Percentiles rank a stretch among this genome's conserved stretches.
phyloP scores from a whole-genome alignment of 192 early-diverging fungal species.

The Endogone sp. region DNA sequence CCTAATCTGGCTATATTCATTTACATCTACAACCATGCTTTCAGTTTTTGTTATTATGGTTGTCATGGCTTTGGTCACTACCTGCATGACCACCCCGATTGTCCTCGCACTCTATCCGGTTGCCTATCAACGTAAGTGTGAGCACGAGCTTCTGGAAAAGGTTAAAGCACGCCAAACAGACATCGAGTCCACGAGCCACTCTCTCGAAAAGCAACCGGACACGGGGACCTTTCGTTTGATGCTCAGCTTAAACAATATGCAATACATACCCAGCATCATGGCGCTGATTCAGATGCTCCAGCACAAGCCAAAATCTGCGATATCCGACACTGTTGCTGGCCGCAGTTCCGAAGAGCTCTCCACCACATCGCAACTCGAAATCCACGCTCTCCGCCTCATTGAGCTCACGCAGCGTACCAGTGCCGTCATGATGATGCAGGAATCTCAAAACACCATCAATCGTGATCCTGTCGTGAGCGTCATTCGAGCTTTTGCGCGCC shows the following conservation, averaged over 20 bases:
- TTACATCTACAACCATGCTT: neutral
- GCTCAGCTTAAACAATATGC: conserved; percentile 57
- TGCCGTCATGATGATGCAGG: conserved; percentile 71
- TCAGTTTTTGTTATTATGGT: conserved; percentile 72
- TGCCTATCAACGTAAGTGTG: conserved; percentile 45
- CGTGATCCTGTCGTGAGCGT: conserved; percentile 78
- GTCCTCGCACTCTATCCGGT: conserved; percentile 71
- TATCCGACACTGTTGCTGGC: neutral
- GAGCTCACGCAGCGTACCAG: conserved; percentile 79
- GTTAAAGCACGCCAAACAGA: conserved; percentile 12
- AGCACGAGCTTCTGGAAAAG: conserved; percentile 14
- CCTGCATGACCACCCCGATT: conserved; percentile 82
- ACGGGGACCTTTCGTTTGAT: conserved; percentile 29
- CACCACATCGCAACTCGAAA: conserved; percentile 8
- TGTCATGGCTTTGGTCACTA: conserved; percentile 82
- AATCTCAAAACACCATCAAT: conserved; percentile 54
- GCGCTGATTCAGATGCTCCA: conserved; percentile 56
- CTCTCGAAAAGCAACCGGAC: neutral
- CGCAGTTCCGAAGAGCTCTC: conserved; percentile 1
- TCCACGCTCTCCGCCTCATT: conserved; percentile 73
- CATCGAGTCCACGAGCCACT: neutral
- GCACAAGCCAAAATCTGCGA: conserved; percentile 21
- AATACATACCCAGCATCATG: conserved; percentile 70
- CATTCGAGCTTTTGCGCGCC: conserved; percentile 75
- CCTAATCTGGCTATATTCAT: neutral